These are phyloP conservation scores for Helotiales sp. DNA, from an alignment of 2,329 filamentous ascomycete genomes.

Conservation along the genomic window DNA sequence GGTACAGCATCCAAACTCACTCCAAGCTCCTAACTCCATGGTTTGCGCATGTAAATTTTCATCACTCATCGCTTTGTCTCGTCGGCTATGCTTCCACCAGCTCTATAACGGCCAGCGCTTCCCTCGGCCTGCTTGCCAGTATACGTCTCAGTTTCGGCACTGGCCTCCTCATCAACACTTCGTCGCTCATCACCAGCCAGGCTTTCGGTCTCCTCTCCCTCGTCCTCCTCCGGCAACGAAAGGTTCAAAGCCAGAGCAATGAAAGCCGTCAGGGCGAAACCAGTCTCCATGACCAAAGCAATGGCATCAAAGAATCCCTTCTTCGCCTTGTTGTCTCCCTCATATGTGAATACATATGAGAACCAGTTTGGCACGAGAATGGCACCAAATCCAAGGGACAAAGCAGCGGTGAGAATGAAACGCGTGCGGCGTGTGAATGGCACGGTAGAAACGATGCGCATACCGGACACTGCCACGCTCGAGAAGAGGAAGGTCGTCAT, in stretches of 20 bases:
- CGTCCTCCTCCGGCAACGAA: constrained; percentile 74
- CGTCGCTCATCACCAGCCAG: constrained; percentile 36
- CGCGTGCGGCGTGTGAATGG: constrained; percentile 79
- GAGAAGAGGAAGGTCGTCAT: constrained; percentile 84
- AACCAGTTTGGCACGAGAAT: constrained; percentile 73
- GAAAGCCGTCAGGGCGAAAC: constrained; percentile 76
- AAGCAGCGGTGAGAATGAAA: constrained; percentile 78
- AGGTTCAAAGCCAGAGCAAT: constrained; percentile 77
- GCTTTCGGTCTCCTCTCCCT: constrained; percentile 55
- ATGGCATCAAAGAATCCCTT: constrained; percentile 78
- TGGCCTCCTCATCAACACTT: constrained; percentile 19
- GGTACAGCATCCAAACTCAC: background rate
- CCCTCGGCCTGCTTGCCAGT: constrained; percentile 9
- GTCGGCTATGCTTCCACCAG: constrained; percentile 4
- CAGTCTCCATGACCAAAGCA: constrained; percentile 73
- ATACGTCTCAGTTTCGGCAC: constrained; percentile 2
- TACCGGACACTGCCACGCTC: constrained; percentile 76
- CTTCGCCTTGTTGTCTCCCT: constrained; percentile 68
- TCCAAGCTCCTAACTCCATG: background rate
- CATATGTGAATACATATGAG: constrained; percentile 72
- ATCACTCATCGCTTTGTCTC: constrained; percentile 6
- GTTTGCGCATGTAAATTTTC: background rate
- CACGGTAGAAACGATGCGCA: constrained; percentile 74
- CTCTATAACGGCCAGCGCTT: constrained; percentile 4
- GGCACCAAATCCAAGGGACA: constrained; percentile 75